Conservation (phyloP, 164 flowering plant genomes). For the Macadamia tetraphylla region DNA sequence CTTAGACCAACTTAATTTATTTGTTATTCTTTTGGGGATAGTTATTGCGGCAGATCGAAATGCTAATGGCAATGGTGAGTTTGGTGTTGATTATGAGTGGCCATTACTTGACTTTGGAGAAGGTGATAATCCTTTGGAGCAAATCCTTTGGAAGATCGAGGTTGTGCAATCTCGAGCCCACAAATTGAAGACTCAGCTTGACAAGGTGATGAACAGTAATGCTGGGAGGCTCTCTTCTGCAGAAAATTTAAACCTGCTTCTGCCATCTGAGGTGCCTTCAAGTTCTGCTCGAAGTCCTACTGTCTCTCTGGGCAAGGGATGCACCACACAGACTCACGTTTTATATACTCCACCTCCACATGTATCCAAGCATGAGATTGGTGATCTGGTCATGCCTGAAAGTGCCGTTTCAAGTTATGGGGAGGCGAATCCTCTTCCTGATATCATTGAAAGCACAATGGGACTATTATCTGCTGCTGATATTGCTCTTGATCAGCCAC, state of each 20-base stretch:
- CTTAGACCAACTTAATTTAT: background rate
- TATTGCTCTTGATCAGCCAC: constrained; percentile 45
- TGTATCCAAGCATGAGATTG: constrained; percentile 43
- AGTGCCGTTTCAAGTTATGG: constrained; percentile 55
- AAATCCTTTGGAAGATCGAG: constrained; percentile 64
- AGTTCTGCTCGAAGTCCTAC: constrained; percentile 65
- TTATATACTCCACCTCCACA: constrained; percentile 30
- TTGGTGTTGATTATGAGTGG: constrained; percentile 31
- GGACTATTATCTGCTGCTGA: constrained; percentile 55
- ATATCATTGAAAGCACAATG: constrained; percentile 72
- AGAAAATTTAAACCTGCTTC: constrained; percentile 63
- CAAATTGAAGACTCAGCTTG: constrained; percentile 52
- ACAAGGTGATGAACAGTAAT: constrained; percentile 39
- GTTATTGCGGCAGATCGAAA: constrained; percentile 36
- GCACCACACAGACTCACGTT: constrained; percentile 38
- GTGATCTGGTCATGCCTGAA: constrained; percentile 45
- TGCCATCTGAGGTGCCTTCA: constrained; percentile 43
- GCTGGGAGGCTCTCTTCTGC: constrained; percentile 57
- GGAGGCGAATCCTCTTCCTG: constrained; percentile 54
- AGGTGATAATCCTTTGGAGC: constrained; percentile 39
- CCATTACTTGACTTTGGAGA: constrained; percentile 33
- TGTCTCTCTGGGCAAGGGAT: constrained; percentile 58
- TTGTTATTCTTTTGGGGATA: constrained; percentile 14
- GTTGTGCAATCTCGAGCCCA: constrained; percentile 42
- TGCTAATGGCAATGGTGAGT: constrained; percentile 27